phyloP scores from a whole-genome alignment of 768 basidiomycete species.

The Suillus hirtellus region DNA sequence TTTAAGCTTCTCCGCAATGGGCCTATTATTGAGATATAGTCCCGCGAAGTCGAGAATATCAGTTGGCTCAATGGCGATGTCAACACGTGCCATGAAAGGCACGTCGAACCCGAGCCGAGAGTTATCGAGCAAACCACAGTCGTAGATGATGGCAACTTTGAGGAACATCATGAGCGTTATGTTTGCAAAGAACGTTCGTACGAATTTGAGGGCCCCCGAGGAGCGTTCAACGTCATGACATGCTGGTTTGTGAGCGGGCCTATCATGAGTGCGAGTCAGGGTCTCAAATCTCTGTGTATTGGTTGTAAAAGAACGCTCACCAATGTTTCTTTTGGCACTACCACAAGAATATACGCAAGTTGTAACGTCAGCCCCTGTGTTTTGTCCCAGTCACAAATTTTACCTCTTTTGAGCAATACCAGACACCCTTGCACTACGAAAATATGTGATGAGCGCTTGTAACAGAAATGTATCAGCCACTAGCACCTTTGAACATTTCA shows the following conservation, averaged over 20 bases:
- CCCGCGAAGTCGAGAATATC: constrained; percentile 10
- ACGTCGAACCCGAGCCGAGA: constrained; percentile 14
- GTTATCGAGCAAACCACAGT: constrained; percentile 16
- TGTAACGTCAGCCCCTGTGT: not conserved
- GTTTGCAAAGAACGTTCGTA: constrained; percentile 15
- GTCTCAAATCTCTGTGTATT: not conserved
- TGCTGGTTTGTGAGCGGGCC: constrained; percentile 17
- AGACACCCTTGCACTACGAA: constrained; percentile 20
- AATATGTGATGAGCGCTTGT: not conserved
- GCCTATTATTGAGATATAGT: constrained; percentile 14
- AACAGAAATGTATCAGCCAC: not conserved
- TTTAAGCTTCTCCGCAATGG: constrained; percentile 9
- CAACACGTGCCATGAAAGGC: constrained; percentile 19
- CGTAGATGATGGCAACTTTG: constrained; percentile 17
- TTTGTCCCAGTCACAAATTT: not conserved
- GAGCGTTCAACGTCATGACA: constrained; percentile 18
- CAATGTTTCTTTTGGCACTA: constrained; percentile 23
- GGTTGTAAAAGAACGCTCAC: not conserved
- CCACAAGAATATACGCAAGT: not conserved
- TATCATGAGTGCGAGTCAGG: not conserved
- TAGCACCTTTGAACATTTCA: constrained; percentile 17
- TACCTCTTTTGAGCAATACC: constrained; percentile 23
- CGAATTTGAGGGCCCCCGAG: constrained; percentile 18
- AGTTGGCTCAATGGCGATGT: constrained; percentile 19
- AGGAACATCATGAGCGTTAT: constrained; percentile 10